Evolutionary conservation across 495 filamentous ascomycete genomes (phyloP).

Genomic region (Aspergillus mulundensis): DNA sequence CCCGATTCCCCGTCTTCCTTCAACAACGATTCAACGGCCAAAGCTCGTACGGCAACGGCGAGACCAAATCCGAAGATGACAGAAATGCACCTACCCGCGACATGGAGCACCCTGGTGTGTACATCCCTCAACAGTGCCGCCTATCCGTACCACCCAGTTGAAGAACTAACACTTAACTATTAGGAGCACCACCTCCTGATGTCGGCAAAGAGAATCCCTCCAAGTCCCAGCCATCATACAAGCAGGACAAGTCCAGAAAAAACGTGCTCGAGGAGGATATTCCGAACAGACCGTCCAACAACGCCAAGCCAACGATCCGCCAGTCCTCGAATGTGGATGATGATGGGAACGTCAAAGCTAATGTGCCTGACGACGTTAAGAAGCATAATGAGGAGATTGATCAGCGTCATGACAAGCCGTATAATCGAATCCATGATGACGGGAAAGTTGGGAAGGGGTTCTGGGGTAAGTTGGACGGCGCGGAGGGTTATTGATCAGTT

Average conservation of each 20-base stretch:
- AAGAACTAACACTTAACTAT: neutral
- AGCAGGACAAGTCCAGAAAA: neutral
- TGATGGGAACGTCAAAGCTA: constrained; percentile 22
- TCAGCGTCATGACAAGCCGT: constrained; percentile 34
- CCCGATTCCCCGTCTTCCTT: neutral
- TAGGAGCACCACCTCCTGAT: constrained; percentile 22
- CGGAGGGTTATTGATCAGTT: neutral
- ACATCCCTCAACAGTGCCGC: neutral
- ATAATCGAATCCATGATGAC: constrained; percentile 35
- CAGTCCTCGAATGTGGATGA: constrained; percentile 31
- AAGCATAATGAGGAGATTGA: constrained; percentile 36
- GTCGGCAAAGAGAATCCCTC: constrained; percentile 8
- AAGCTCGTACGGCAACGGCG: constrained; percentile 22
- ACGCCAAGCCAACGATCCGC: constrained; percentile 33
- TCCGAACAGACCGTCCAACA: constrained; percentile 28
- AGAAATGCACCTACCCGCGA: constrained; percentile 18
- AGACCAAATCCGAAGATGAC: constrained; percentile 11
- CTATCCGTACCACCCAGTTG: neutral
- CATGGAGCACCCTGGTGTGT: constrained; percentile 28
- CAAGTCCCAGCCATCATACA: constrained; percentile 3
- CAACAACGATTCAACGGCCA: constrained; percentile 17
- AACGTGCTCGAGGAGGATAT: neutral
- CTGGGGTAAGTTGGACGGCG: constrained; percentile 9
- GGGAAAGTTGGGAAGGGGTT: constrained; percentile 29
- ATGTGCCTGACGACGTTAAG: constrained; percentile 39